Conservation (phyloP, 1,284 basidiomycete genomes). For the Leccinum fuscescens region DNA sequence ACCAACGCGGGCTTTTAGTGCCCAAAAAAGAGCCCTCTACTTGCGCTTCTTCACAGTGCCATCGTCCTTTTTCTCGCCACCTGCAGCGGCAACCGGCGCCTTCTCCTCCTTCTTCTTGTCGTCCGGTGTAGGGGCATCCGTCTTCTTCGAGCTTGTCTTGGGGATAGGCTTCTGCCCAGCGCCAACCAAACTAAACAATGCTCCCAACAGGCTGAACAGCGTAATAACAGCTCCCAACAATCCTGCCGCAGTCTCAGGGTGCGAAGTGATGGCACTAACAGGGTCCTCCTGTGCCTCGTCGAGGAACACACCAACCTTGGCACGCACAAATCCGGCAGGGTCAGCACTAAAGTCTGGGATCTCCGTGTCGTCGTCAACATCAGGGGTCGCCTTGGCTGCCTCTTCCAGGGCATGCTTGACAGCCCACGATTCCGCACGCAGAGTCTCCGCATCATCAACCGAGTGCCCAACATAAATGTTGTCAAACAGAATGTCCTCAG, state of each 20-base stretch:
- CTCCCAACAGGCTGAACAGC: slow-evolving; percentile 80
- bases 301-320: slow-evolving; percentile 71
- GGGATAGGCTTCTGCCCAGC: slow-evolving; percentile 67
- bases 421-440: slow-evolving; percentile 83
- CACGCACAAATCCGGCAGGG: slow-evolving; percentile 77
- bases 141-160: slow-evolving; percentile 71
- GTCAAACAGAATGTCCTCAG: slow-evolving; percentile 93
- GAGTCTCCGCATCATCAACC: slow-evolving; percentile 72
- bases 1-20: slow-evolving; percentile 8
- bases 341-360: slow-evolving; percentile 65
- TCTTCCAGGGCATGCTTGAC: slow-evolving; percentile 76
- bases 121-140: slow-evolving; percentile 60
- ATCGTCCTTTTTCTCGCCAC: slow-evolving; percentile 59
- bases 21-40: slow-evolving; percentile 15
- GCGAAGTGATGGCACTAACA: slow-evolving; percentile 70
- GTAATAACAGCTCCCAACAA: slow-evolving; percentile 73
- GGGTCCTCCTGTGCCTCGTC: slow-evolving; percentile 74
- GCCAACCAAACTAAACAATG: slow-evolving; percentile 77
- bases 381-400: slow-evolving; percentile 44
- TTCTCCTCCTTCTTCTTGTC: slow-evolving; percentile 67
- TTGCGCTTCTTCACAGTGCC: slow-evolving; percentile 33
- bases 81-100: slow-evolving; percentile 66
- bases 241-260: slow-evolving; percentile 82
- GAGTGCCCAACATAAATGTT: slow-evolving; percentile 95
- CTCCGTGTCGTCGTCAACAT: slow-evolving; percentile 46